Evolutionary conservation across 2,329 filamentous ascomycete species (phyloP), one percentile per base, ranked within the genome.

Genomic region (Pseudogymnoascus sp.): DNA sequence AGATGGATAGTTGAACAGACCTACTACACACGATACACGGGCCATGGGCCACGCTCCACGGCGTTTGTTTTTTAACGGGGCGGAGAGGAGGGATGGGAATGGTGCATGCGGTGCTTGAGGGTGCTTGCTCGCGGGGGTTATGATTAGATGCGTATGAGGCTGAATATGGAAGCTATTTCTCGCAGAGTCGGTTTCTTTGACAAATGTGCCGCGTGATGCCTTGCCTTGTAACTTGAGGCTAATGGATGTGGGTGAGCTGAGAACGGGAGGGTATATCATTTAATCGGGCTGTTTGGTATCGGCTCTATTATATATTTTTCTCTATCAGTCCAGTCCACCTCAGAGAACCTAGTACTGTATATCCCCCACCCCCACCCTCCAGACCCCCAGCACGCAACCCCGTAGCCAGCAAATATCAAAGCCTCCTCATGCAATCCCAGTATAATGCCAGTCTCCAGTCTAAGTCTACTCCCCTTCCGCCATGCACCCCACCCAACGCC

Each of bases 1-100:
- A 25, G 46, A 53, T 53, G 46, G 46, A 53, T 53, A 53, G 46
- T 53, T 53, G 25, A 56, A 31, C 46, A 56, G 46, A 56, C 25
- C n/a, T 56, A 56, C 21, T 37, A 31, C 25, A 53, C 25, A 56
- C 25, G 14, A 16, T 56, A 56, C 25, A 56, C 46, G 46, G 46
- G 46, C 46, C 25, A 56, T 28, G 46, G 46, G 46, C 25, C 46
- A 16, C 25, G 46, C 46, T 34, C 46, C 46, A 34, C 46, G 46
- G 46, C 25, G 25, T 56, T 56, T 50, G 25, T 53, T 53, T 46
- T 56, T 56, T 18, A 34, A 34, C 25, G 46, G 46, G 18, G 25
- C 5, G 16, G 40, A 12, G 31, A 34, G 31, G 31, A 31, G 40
- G 8, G 18, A 44, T 12, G 4, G 5, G 42, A 21, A 44, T 21